Base-by-base conservation (phyloP, 1,139 yeast genomes). In the Eremothecium sinecaudum region DNA sequence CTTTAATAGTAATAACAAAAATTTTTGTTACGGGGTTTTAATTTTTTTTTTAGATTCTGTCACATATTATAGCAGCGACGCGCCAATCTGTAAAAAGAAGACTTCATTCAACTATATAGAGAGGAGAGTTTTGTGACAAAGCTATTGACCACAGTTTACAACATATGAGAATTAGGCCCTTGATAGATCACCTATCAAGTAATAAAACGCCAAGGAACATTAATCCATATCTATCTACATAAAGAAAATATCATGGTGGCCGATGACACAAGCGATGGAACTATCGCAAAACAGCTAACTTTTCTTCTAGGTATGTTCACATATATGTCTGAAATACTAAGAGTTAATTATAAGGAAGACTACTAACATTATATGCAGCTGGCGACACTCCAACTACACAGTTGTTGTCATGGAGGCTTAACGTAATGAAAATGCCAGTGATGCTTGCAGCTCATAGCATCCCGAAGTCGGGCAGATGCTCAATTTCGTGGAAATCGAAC, bases 321-420 rank as follows among this genome's bases (percentile, higher is more conserved):
- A 9, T n/a, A 11, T 4, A 7, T 12, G n/a, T 12, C 16, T n/a
- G 13, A 4, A 4, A 3, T n/a, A 12, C 16, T 4, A 11, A 11
- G 4, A 24, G 16, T 14, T 16, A 12, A 24, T 3, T n/a, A 12
- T 24, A 6, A 3, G 5, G 28, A 15, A 12, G 13, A 16, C n/a
- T 24, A 24, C 30, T 27, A 27, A 27, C 30, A 27, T n/a, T 5
- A 5, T n/a, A 4, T 17, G 37, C 28, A 41, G 52, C 50, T 26
- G 59, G 58, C 24, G 58, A 54, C 22, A 47, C 56, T 12, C 57
- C 59, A 15, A 43, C 50, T 2, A 45, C 48, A 10, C 56, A 51
- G 31, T 48, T 53, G 29, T 22, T 50, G 18, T 53, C 54, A 6
- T 54, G 59, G 59, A 48, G 58, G 32, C 38, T 54, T 16, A 50